These are phyloP conservation scores for Sarcodon aspratus DNA, from an alignment of 768 basidiomycete species.

Conservation along the genomic window DNA sequence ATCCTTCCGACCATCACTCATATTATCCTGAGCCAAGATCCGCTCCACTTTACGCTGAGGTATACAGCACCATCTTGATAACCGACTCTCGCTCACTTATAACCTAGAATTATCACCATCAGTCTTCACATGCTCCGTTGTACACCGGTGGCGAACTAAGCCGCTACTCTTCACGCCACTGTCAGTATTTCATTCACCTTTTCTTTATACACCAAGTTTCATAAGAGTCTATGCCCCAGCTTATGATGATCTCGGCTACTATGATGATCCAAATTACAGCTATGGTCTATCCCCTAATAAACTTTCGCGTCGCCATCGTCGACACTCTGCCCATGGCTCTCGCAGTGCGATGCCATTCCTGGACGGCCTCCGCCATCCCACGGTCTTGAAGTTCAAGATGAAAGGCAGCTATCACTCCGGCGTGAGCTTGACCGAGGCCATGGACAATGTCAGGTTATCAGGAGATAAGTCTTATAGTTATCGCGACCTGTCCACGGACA, in stretches of 20 bases:
- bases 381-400: slow-evolving; percentile 61
- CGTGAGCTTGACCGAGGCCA: slow-evolving; percentile 58
- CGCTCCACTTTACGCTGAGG: no score
- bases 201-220: not conserved
- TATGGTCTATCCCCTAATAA: slow-evolving; percentile 8
- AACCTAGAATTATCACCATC: slow-evolving; percentile 25
- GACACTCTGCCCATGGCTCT: slow-evolving; percentile 33
- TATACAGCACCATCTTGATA: no score
- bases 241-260: slow-evolving; percentile 51
- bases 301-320: slow-evolving; percentile 32
- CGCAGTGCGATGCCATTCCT: slow-evolving; percentile 2
- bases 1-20: no score
- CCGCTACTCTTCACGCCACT: slow-evolving; percentile 8
- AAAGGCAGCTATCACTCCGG: slow-evolving; percentile 57
- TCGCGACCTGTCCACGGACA: slow-evolving; percentile 56
- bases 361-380: slow-evolving; percentile 37
- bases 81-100: not conserved
- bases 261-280: slow-evolving; percentile 18
- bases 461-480: slow-evolving; percentile 51
- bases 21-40: no score
- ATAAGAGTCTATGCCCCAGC: slow-evolving; percentile 17
- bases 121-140: slow-evolving; percentile 34
- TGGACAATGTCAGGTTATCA: slow-evolving; percentile 48
- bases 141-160: slow-evolving; percentile 13
- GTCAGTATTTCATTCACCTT: slow-evolving; percentile 9